Evolutionary conservation across 257 asterid species (phyloP), one percentile per base, ranked within the genome.

Genomic region (Lycium barbarum): DNA sequence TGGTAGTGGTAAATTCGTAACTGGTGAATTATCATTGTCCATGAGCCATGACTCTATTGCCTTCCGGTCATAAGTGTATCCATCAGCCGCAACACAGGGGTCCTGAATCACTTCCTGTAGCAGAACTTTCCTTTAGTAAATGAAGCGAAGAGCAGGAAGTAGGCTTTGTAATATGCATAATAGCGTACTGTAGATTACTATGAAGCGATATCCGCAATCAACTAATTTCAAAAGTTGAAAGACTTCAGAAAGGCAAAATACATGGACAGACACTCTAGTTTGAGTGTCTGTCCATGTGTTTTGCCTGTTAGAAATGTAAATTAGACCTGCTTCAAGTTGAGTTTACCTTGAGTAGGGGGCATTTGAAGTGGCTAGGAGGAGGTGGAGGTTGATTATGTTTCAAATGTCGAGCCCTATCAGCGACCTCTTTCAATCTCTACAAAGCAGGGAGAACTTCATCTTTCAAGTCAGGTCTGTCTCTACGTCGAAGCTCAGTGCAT

Each of bases 41-140:
- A 71, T 72, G 15, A 94, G 89, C 99, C 99, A 94, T 22, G 43
- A 86, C 86, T 93, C 97, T 26, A 94, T 93, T 7, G 95, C 98
- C 83, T 66, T 87, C 79, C 96, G 86, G 12, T 96, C 97, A 62
- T 96, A 96, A 0, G 98, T 92, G 83, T 96, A 93, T 33, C 99
- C 99, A 85, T 96, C 99, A 73, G 93, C 98, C 78, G 98, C 99
- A 82, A 96, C 99, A 89, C 93, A 91, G 22, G 99, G 99, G 51
- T 96, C 97, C 0, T 65, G 63, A 98, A 93, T 96, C 45, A 93
- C 93, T 82, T 89, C 98, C 99, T 95, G 93, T 80, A 82, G 84
- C 51, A 51, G 4, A 76, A 8, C 26, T 76, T 51, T 53, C 62
- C 22, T 51, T 76, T 51, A 76, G 63, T 76, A 51, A 76, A 76